Percentiles rank a stretch among this genome's conserved stretches.
These are phyloP conservation scores for Rhypophila decipiens DNA, from an alignment of 495 filamentous ascomycete species.

Conservation along the genomic window DNA sequence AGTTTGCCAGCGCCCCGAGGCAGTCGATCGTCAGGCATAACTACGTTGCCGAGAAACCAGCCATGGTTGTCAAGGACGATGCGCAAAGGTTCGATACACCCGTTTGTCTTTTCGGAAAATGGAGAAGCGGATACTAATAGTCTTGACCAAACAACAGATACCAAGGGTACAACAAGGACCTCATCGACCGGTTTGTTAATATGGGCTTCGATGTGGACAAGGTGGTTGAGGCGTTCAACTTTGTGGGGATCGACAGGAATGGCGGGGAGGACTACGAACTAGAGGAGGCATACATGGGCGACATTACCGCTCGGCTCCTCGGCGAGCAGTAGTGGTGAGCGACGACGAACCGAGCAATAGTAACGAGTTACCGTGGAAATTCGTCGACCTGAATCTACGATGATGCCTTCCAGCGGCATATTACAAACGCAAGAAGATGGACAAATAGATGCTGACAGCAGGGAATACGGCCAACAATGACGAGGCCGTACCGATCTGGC, in stretches of 20 bases:
- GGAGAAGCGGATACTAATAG: not conserved
- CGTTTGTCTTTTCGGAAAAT: not conserved
- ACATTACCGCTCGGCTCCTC: constrained; percentile 78
- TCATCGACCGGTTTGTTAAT: constrained; percentile 80
- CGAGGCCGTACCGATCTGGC: too few species aligned
- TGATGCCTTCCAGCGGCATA: too few species aligned
- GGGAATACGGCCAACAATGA: too few species aligned
- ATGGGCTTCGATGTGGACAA: constrained; percentile 94
- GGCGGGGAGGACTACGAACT: constrained; percentile 75
- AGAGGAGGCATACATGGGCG: constrained; percentile 80
- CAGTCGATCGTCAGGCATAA: constrained; percentile 13
- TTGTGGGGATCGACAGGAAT: constrained; percentile 71
- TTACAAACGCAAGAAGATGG: too few species aligned
- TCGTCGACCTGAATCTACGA: too few species aligned
- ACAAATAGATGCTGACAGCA: too few species aligned
- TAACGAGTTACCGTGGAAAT: too few species aligned
- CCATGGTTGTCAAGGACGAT: constrained; percentile 24
- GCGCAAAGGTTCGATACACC: constrained; percentile 27
- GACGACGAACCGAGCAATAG: not conserved
- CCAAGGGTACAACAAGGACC: constrained; percentile 78
- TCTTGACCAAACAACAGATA: constrained; percentile 57
- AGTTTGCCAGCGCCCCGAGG: constrained; percentile 73
- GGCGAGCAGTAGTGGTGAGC: constrained; percentile 53
- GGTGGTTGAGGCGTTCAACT: constrained; percentile 80
- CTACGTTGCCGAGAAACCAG: constrained; percentile 7